Evolutionary conservation across 2,329 filamentous ascomycete genomes (phyloP).

Genomic region (Aphanocladium album): DNA sequence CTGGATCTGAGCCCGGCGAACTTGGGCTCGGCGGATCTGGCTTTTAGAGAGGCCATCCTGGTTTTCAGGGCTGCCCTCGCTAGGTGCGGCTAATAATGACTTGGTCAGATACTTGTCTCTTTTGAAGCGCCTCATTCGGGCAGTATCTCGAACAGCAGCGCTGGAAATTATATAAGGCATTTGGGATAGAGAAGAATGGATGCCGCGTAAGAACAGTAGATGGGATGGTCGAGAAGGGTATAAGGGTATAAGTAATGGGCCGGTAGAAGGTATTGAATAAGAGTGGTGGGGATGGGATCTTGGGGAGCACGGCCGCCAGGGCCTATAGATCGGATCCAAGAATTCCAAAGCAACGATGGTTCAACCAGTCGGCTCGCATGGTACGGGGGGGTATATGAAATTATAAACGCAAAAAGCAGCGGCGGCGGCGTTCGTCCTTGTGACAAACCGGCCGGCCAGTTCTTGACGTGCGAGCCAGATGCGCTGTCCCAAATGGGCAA

Average conservation of each 20-base stretch:
- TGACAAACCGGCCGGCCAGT: neutral
- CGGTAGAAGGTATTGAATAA: neutral
- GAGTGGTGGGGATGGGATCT: neutral
- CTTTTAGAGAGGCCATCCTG: slow-evolving; percentile 33
- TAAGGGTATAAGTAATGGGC: neutral
- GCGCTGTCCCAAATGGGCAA: neutral
- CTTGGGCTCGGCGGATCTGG: slow-evolving; percentile 45
- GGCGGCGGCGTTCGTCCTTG: neutral
- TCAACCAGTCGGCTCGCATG: neutral
- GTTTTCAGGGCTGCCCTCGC: slow-evolving; percentile 13
- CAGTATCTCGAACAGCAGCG: slow-evolving; percentile 9
- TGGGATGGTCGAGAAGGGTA: neutral
- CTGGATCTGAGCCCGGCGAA: slow-evolving; percentile 48
- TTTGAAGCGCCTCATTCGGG: slow-evolving; percentile 10
- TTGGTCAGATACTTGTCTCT: slow-evolving; percentile 7
- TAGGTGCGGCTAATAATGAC: neutral
- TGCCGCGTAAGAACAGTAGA: neutral
- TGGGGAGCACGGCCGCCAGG: neutral
- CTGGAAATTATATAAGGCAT: slow-evolving; percentile 13
- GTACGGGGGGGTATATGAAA: neutral
- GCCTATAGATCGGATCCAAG: neutral
- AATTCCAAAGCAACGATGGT: neutral
- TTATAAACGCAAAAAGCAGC: neutral
- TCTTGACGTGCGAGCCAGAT: neutral
- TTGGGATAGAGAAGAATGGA: neutral